Base-by-base conservation (phyloP, 306 rosid genomes). In the Coriaria nepalensis region DNA sequence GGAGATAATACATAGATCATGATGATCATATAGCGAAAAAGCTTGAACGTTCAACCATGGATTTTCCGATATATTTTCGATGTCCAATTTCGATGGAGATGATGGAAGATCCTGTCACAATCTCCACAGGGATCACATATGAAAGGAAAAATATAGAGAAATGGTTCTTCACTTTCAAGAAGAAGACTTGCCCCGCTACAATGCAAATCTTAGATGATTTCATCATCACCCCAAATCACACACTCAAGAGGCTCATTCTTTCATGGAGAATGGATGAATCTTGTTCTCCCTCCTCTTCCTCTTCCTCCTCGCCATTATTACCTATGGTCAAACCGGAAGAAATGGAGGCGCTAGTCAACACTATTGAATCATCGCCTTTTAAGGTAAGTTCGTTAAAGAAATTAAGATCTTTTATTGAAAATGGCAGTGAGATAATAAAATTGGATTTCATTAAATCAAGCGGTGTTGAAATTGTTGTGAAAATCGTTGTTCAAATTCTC, bases 21-120 rank as follows among this genome's bases (percentile, higher is more conserved):
- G 49, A 47, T 6, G 40, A 44, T 9, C n/a, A 42, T 37, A 38
- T 6, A 48, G 32, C 14, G 6, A 35, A 33, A 8, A 37, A 48
- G 11, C 58, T 11, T n/a, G 47, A 37, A 20, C 29, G 29, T 35
- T 50, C 56, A n/a, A 46, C 55, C 38, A 71, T 67, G 75, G 72
- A 72, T 42, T 54, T 67, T 49, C 52, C 52, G 10, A 73, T 78
- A 0, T 68, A 68, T 47, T 76, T 76, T 45, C 56, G 62, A 13
- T 76, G 82, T 58, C 82, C 82, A 34, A 76, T 76, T 50, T 68
- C 82, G 40, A 60, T 60, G 66, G 82, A 72, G 70, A 46, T 72
- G 29, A 72, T 76, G 82, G 55, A 50, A 6, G 78, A 76, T 0
- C 78, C 82, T 2, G 78, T 76, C 13, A 76, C 75, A 33, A 47